Base-by-base conservation (phyloP, 2,329 filamentous ascomycete genomes). In the Tolypocladium guangdongense region DNA sequence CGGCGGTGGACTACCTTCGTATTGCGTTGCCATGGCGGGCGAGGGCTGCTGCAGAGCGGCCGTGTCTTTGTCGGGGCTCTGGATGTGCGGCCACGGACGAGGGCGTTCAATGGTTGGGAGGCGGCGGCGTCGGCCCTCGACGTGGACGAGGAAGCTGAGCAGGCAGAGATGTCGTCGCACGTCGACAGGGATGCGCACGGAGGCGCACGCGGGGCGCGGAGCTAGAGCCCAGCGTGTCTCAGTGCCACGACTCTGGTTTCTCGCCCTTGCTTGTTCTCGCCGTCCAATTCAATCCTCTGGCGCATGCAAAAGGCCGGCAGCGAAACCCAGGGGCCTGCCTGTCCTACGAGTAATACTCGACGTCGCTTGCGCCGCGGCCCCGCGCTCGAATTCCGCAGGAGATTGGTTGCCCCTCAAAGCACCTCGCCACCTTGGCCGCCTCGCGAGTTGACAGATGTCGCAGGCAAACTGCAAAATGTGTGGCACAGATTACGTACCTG, bases 11-110 rank as follows among this genome's bases (percentile, higher is more conserved):
- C 50, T 65, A 76, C 79, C 71, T 73, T 82, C 79, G 66, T 82
- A 82, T 60, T 78, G 78, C 20, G 74, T 80, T 50, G 78, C 70
- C 78, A 82, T 81, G 59, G 50, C 68, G 63, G 52, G 49, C 41
- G 53, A 27, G 20, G 5, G 32, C 38, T 20, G 38, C 41, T 16
- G 32, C 11, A 37, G 22, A 20, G 20, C 47, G 43, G 20, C 39
- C 6, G 39, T 12, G 20, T 43, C 39, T 43, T 24, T 5, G n/a
- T 24, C 11, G 39, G 27, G 43, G 24, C 32, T 32, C 24, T 11
- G n/a, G 43, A 46, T n/a, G 27, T 32, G 27, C 43, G 27, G 43
- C 43, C 16, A 20, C 27, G 12, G 43, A 10, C 8, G 27, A 7
- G 18, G 4, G 43, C 27, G 43, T 20, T 32, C 43, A 30, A 18